Percentiles rank a stretch among this genome's conserved stretches.
phyloP scores from a whole-genome alignment of 768 basidiomycete genomes.

The Pleurotus djamor region DNA sequence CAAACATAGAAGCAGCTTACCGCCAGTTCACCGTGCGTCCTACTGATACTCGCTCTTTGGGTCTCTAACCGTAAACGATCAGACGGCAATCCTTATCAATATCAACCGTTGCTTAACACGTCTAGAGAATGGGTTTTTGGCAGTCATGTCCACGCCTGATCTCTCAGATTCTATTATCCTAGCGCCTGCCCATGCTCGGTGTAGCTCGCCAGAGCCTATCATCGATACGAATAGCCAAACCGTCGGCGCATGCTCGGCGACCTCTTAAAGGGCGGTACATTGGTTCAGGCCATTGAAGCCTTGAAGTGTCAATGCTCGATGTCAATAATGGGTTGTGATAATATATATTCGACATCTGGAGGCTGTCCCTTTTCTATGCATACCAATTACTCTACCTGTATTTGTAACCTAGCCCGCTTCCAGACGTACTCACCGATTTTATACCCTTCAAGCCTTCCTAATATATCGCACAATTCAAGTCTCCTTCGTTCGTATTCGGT shows the following conservation, averaged over 20 bases:
- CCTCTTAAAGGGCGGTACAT: too few species aligned
- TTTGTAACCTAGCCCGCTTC: background rate
- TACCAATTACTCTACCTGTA: background rate
- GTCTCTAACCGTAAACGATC: background rate
- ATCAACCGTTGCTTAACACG: too few species aligned
- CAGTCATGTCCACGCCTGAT: too few species aligned
- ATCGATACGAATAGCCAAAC: background rate
- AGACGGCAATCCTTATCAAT: too few species aligned
- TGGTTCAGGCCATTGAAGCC: too few species aligned
- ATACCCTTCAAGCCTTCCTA: background rate
- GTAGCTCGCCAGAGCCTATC: background rate
- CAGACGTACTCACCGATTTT: background rate
- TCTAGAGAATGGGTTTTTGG: too few species aligned
- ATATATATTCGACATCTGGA: too few species aligned
- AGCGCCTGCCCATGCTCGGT: background rate
- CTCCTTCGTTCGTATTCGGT: background rate
- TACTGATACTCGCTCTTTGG: background rate
- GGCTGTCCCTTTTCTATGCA: background rate
- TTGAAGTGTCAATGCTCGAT: too few species aligned
- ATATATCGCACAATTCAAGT: background rate
- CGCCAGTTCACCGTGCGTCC: background rate
- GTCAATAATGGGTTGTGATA: too few species aligned
- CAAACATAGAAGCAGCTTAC: conserved; percentile 1
- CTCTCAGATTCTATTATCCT: background rate
- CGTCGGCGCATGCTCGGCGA: too few species aligned